Percentiles rank a stretch among this genome's conserved stretches.
Conservation (phyloP, 768 basidiomycete species). For the Krasilnikovozyma curviuscula region DNA sequence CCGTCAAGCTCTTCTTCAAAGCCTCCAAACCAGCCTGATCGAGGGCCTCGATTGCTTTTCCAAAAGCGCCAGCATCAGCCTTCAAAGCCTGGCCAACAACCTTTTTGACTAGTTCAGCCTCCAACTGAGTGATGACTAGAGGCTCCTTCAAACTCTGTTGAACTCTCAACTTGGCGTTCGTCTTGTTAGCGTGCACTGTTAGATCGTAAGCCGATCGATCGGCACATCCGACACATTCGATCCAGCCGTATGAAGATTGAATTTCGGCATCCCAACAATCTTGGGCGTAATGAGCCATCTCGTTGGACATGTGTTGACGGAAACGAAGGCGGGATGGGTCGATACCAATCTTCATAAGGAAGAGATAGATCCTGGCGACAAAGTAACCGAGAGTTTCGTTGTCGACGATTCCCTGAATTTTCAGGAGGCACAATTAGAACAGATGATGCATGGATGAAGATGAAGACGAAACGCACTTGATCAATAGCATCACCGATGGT, state of each 20-base stretch:
- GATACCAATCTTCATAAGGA: constrained; percentile 79
- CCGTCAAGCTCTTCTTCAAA: constrained; percentile 45
- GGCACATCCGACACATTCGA: constrained; percentile 96
- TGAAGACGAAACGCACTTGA: constrained; percentile 22
- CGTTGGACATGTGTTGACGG: constrained; percentile 95
- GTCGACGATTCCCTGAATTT: constrained; percentile 50
- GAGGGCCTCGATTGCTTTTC: constrained; percentile 41
- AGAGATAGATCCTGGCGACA: constrained; percentile 73
- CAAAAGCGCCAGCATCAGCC: constrained; percentile 48
- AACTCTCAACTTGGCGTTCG: constrained; percentile 68
- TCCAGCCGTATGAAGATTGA: constrained; percentile 80
- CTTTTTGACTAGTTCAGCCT: constrained; percentile 72
- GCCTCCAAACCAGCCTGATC: constrained; percentile 44
- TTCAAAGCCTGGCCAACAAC: constrained; percentile 72
- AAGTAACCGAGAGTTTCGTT: constrained; percentile 98
- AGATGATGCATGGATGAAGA: not conserved
- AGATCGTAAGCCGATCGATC: constrained; percentile 95
- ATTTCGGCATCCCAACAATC: constrained; percentile 99
- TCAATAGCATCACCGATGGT: constrained; percentile 75
- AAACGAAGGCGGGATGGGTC: constrained; percentile 65
- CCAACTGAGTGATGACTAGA: constrained; percentile 56
- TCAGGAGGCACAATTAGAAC: not conserved
- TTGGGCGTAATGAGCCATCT: constrained; percentile 98
- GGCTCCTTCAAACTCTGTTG: constrained; percentile 71
- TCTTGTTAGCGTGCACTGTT: constrained; percentile 65